These are phyloP conservation scores for Diaporthe vexans DNA, from an alignment of 2,329 filamentous ascomycete species.

Conservation along the genomic window DNA sequence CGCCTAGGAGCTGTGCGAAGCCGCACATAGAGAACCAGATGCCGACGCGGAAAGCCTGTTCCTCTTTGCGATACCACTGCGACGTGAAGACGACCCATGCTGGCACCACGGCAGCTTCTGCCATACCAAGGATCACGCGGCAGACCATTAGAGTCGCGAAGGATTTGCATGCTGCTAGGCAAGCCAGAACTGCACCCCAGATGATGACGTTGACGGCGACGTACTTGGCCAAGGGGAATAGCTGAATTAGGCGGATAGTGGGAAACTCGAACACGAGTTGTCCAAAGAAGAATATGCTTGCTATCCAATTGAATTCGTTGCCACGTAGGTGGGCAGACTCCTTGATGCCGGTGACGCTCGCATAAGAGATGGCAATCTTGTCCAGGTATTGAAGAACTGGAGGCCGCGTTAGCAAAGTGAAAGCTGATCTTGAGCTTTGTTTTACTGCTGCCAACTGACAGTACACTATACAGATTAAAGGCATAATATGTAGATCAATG, in stretches of 20 bases:
- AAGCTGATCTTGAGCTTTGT: not conserved
- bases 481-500: slow-evolving; percentile 47
- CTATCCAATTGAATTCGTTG: slow-evolving; percentile 59
- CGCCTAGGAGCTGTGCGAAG: slow-evolving; percentile 48
- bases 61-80: slow-evolving; percentile 49
- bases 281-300: slow-evolving; percentile 53
- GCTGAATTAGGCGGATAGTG: slow-evolving; percentile 54
- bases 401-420: slow-evolving; percentile 2
- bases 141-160: slow-evolving; percentile 43
- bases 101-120: slow-evolving; percentile 47
- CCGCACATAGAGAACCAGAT: slow-evolving; percentile 45
- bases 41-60: slow-evolving; percentile 45
- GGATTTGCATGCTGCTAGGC: slow-evolving; percentile 25
- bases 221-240: slow-evolving; percentile 56
- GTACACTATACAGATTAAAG: slow-evolving; percentile 43
- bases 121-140: slow-evolving; percentile 47
- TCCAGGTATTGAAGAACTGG: slow-evolving; percentile 48
- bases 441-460: not conserved
- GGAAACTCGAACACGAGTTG: slow-evolving; percentile 56
- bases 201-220: slow-evolving; percentile 53
- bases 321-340: slow-evolving; percentile 53
- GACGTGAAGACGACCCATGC: slow-evolving; percentile 51
- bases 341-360: slow-evolving; percentile 46
- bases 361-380: slow-evolving; percentile 47
- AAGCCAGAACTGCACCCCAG: slow-evolving; percentile 49